These are phyloP conservation scores for Schrenkiella parvula DNA, from an alignment of 345 rosid genomes.

Conservation along the genomic window DNA sequence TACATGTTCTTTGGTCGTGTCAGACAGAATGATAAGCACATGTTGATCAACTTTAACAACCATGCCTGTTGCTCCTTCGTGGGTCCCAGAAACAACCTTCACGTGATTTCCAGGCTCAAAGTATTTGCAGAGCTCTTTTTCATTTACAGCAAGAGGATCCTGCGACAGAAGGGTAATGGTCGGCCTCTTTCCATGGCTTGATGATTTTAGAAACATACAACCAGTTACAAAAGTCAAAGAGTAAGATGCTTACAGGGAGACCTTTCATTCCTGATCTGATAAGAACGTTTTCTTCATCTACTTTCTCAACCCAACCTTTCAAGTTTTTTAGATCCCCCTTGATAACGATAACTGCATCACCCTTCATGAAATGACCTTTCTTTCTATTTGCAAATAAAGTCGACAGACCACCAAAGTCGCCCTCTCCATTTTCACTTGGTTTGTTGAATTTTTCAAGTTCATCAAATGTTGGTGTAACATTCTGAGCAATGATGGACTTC, in stretches of 20 bases:
- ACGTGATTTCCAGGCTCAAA: conserved; percentile 98
- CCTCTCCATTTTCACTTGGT: conserved; percentile 76
- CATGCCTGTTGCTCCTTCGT: conserved; percentile 97
- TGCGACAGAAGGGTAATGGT: conserved; percentile 31
- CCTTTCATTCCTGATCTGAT: conserved; percentile 87
- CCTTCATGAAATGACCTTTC: conserved; percentile 98
- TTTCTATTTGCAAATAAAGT: conserved; percentile 86
- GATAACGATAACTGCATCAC: conserved; percentile 89
- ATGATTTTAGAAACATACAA: not conserved
- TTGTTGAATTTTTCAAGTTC: conserved; percentile 87
- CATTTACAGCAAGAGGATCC: conserved; percentile 85
- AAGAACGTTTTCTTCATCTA: conserved; percentile 90
- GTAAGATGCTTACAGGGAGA: conserved; percentile 69
- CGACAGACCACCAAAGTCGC: conserved; percentile 72
- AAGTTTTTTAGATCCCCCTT: conserved; percentile 92
- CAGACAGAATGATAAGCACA: conserved; percentile 79
- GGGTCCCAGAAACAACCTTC: conserved; percentile 91
- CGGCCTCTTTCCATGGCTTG: not conserved
- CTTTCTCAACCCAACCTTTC: conserved; percentile 99
- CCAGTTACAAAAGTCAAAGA: not conserved
- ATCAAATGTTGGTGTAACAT: conserved; percentile 88
- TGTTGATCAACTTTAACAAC: conserved; percentile 96
- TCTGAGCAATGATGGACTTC: conserved; percentile 75
- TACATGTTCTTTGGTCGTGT: conserved; percentile 93
- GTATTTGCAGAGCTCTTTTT: conserved; percentile 87